These are phyloP conservation scores for Ceriops decandra DNA, from an alignment of 345 rosid species.

Conservation along the genomic window DNA sequence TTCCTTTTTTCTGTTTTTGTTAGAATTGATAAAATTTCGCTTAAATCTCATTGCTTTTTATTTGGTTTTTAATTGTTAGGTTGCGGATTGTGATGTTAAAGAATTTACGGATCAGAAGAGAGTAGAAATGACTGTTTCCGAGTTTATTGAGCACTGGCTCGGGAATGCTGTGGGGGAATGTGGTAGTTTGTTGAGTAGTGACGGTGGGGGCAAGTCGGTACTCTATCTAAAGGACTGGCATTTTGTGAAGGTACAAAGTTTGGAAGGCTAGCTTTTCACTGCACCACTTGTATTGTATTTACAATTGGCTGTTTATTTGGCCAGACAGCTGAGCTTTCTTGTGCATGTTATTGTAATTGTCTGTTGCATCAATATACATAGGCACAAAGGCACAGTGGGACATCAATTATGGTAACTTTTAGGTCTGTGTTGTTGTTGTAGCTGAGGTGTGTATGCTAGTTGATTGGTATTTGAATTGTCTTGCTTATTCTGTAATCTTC, in stretches of 20 bases:
- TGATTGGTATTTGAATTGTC: constrained; percentile 7
- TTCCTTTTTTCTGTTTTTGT: not conserved
- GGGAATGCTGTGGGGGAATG: constrained; percentile 12
- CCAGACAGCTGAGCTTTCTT: not conserved
- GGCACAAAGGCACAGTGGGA: no score
- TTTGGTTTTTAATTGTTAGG: constrained; percentile 33
- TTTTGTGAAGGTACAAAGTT: constrained; percentile 61
- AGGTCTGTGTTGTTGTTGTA: not conserved
- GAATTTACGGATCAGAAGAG: constrained; percentile 86
- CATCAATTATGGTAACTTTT: not conserved
- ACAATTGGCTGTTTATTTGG: not conserved
- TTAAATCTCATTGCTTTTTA: not conserved
- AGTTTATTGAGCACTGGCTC: constrained; percentile 59
- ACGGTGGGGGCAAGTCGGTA: constrained; percentile 31
- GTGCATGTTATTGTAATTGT: not conserved
- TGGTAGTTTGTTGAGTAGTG: constrained; percentile 6
- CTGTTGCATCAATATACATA: not conserved
- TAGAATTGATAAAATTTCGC: no score
- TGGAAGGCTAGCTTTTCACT: not conserved
- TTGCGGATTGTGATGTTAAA: constrained; percentile 79
- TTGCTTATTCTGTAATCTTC: constrained; percentile 4
- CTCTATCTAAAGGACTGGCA: constrained; percentile 96
- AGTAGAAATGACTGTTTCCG: constrained; percentile 65
- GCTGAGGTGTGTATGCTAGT: constrained; percentile 9
- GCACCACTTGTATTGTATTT: not conserved